Percentiles rank a stretch among this genome's conserved stretches.
Evolutionary conservation across 495 filamentous ascomycete genomes (phyloP).

Genomic region (Penicillium steckii): DNA sequence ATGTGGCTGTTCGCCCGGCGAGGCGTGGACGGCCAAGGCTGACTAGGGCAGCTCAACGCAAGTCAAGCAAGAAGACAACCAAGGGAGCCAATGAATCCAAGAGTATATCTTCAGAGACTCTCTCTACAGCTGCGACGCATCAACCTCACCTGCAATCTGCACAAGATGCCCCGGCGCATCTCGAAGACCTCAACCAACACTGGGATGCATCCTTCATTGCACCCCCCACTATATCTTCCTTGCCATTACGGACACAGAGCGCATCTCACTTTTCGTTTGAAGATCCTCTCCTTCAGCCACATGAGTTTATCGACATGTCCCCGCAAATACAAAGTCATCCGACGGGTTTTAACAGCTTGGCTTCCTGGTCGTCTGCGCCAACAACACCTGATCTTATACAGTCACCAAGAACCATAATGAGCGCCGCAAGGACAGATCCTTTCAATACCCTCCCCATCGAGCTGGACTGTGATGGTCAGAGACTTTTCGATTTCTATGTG

Average conservation of each 20-base stretch:
- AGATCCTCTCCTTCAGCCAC: neutral
- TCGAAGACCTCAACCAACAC: slow-evolving; percentile 1
- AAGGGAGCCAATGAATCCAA: neutral
- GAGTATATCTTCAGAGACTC: neutral
- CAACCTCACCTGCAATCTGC: neutral
- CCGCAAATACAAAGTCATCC: slow-evolving; percentile 12
- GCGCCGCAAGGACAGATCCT: slow-evolving; percentile 37
- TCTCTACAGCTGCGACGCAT: neutral
- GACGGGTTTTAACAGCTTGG: slow-evolving; percentile 10
- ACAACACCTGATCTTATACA: slow-evolving; percentile 16
- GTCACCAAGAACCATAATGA: slow-evolving; percentile 35
- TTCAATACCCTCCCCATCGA: slow-evolving; percentile 37
- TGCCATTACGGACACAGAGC: neutral
- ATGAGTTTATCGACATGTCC: neutral
- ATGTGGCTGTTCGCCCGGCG: neutral
- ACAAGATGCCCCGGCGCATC: neutral
- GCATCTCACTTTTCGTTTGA: neutral
- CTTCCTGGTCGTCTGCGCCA: slow-evolving; percentile 15
- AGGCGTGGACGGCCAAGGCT: slow-evolving; percentile 25
- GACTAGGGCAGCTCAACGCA: slow-evolving; percentile 8
- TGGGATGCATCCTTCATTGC: neutral
- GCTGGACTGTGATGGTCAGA: slow-evolving; percentile 28
- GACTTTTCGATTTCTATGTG: slow-evolving; percentile 41
- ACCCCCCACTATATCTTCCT: neutral
- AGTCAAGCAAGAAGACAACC: slow-evolving; percentile 2